phyloP scores from a whole-genome alignment of 345 rosid genomes.

The Eucalyptus polyanthemos region DNA sequence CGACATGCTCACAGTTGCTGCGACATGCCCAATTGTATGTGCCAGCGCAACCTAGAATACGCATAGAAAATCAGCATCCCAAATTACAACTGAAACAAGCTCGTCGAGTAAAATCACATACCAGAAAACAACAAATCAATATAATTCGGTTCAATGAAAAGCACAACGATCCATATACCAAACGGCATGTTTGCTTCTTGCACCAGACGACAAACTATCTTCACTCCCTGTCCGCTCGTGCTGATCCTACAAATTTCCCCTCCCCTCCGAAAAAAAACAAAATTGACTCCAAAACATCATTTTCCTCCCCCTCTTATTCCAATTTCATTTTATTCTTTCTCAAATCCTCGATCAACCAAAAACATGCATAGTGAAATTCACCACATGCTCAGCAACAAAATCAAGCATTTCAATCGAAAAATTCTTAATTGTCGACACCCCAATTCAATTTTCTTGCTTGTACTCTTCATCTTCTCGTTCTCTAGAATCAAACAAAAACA shows the following conservation, averaged over 20 bases:
- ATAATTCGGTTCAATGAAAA: not conserved
- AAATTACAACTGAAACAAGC: not conserved
- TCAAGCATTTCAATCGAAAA: not conserved
- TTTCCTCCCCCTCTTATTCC: not conserved
- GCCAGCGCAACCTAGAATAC: constrained; percentile 85
- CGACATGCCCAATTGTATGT: constrained; percentile 98
- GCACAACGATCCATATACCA: not conserved
- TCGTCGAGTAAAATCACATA: not conserved
- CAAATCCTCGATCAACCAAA: not conserved
- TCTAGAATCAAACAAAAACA: constrained; percentile 13
- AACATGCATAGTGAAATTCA: not conserved
- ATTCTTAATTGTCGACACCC: not conserved
- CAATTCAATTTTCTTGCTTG: not conserved
- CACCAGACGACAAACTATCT: not conserved
- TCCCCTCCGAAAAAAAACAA: not conserved
- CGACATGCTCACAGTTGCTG: constrained; percentile 99
- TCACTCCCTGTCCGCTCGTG: not conserved
- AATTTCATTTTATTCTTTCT: not conserved
- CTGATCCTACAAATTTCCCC: not conserved
- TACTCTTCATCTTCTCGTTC: not conserved
- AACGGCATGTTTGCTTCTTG: not conserved
- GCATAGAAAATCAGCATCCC: not conserved
- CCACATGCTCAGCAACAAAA: not conserved
- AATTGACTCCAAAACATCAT: not conserved
- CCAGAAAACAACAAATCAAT: not conserved